A percentile compares a stretch with the other conserved stretches of the same genome.
These are phyloP conservation scores for Kurtzmaniella fragi DNA, from an alignment of 805 yeast species.

Conservation along the genomic window DNA sequence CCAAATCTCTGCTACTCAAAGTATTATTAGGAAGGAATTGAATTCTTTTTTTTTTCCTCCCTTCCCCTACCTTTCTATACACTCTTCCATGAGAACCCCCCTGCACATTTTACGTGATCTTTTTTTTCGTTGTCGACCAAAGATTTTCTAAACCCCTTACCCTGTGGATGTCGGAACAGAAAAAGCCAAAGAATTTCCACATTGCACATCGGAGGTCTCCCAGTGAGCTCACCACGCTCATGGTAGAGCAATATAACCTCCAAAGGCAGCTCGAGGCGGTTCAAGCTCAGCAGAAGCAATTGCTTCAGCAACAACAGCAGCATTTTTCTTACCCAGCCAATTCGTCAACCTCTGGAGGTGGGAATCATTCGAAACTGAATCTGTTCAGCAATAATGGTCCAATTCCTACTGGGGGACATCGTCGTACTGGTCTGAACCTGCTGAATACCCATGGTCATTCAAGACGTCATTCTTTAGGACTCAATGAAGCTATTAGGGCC, in stretches of 20 bases:
- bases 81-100: neutral
- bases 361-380: slow-evolving; percentile 29
- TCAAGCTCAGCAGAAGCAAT: slow-evolving; percentile 87
- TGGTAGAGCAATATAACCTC: slow-evolving; percentile 86
- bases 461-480: slow-evolving; percentile 88
- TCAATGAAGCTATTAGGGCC: slow-evolving; percentile 90
- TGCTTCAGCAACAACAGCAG: slow-evolving; percentile 57
- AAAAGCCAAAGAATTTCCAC: slow-evolving; percentile 49
- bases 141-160: slow-evolving; percentile 1
- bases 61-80: no score
- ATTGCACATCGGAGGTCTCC: slow-evolving; percentile 97
- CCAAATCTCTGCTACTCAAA: no score
- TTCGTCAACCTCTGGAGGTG: slow-evolving; percentile 5
- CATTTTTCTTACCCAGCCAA: slow-evolving; percentile 15
- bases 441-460: slow-evolving; percentile 58
- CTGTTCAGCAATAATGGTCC: slow-evolving; percentile 16
- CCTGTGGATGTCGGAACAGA: slow-evolving; percentile 3
- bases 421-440: slow-evolving; percentile 28
- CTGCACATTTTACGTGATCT: neutral
- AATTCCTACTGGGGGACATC: slow-evolving; percentile 16
- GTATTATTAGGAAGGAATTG: no score
- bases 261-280: slow-evolving; percentile 91
- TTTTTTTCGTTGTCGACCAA: slow-evolving; percentile 2
- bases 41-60: no score
- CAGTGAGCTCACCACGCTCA: slow-evolving; percentile 86